Conservation (phyloP, 192 early-diverging fungal species). For the Dissophora ornata region DNA sequence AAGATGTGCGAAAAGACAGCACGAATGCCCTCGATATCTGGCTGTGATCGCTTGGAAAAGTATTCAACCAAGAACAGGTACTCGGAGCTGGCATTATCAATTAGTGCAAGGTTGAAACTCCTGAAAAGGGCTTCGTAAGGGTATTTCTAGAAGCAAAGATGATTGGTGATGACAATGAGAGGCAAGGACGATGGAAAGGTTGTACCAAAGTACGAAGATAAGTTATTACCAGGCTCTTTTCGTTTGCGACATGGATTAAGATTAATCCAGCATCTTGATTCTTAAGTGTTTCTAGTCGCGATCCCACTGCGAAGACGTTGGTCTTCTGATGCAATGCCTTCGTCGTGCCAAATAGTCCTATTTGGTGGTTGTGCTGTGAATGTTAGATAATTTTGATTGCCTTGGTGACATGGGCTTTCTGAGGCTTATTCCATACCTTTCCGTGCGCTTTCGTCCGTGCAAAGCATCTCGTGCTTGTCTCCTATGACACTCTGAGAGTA, state of each 20-base stretch:
- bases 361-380: too few species aligned
- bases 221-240: slow-evolving; percentile 69
- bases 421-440: slow-evolving; percentile 59
- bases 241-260: slow-evolving; percentile 83
- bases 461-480: slow-evolving; percentile 89
- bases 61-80: slow-evolving; percentile 94
- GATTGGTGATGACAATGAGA: neutral
- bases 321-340: slow-evolving; percentile 84
- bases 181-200: neutral
- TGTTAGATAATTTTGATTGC: neutral
- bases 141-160: slow-evolving; percentile 72
- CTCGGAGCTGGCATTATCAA: slow-evolving; percentile 96
- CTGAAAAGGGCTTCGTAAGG: slow-evolving; percentile 93
- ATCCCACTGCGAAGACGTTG: slow-evolving; percentile 87
- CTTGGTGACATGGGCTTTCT: too few species aligned
- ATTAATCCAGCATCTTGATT: slow-evolving; percentile 88
- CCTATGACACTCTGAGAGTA: slow-evolving; percentile 66
- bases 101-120: slow-evolving; percentile 89
- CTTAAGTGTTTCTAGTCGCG: slow-evolving; percentile 82
- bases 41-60: slow-evolving; percentile 80
- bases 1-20: slow-evolving; percentile 89
- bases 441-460: slow-evolving; percentile 81
- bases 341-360: slow-evolving; percentile 72
- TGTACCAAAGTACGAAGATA: too few species aligned
- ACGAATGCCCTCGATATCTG: slow-evolving; percentile 69